Percentiles rank a stretch among this genome's conserved stretches.
Conservation (phyloP, 805 yeast species). For the Candida palmyrensis region DNA sequence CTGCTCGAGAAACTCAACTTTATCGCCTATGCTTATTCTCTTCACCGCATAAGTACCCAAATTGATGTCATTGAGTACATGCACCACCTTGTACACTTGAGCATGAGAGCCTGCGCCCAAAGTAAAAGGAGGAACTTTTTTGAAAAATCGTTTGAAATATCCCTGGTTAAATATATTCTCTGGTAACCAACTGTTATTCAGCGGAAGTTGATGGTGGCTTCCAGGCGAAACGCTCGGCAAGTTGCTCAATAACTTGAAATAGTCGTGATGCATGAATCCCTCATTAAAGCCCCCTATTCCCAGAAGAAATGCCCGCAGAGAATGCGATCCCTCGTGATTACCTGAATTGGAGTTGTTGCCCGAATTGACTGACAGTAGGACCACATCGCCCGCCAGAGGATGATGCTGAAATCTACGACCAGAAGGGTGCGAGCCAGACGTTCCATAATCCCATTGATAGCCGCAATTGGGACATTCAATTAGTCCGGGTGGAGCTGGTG, state of each 20-base stretch:
- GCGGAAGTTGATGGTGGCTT: background rate
- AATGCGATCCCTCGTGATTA: too few relatives aligned
- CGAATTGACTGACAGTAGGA: background rate
- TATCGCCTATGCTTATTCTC: conserved; percentile 78
- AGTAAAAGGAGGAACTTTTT: conserved; percentile 42
- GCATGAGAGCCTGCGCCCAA: conserved; percentile 86
- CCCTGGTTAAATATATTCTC: conserved; percentile 71
- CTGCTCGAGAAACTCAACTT: conserved; percentile 59
- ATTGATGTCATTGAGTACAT: conserved; percentile 62
- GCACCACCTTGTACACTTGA: conserved; percentile 78
- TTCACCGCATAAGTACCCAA: conserved; percentile 82
- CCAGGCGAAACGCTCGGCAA: conserved; percentile 11
- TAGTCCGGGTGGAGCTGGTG: too few relatives aligned
- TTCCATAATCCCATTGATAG: conserved; percentile 14
- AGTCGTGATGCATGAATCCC: conserved; percentile 30
- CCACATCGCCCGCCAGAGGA: background rate
- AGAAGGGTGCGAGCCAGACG: background rate
- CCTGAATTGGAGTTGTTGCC: background rate
- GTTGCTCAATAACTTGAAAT: conserved; percentile 29
- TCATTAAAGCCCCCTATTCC: conserved; percentile 1
- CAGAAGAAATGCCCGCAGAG: too few relatives aligned
- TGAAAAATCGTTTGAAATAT: conserved; percentile 71
- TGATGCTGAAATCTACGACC: background rate
- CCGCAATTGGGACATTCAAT: conserved; percentile 31
- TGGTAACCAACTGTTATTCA: conserved; percentile 30